Evolutionary conservation across 371 early-diverging fungal genomes (phyloP), one percentile per base, ranked within the genome.

Genomic region (Smittium culicis): DNA sequence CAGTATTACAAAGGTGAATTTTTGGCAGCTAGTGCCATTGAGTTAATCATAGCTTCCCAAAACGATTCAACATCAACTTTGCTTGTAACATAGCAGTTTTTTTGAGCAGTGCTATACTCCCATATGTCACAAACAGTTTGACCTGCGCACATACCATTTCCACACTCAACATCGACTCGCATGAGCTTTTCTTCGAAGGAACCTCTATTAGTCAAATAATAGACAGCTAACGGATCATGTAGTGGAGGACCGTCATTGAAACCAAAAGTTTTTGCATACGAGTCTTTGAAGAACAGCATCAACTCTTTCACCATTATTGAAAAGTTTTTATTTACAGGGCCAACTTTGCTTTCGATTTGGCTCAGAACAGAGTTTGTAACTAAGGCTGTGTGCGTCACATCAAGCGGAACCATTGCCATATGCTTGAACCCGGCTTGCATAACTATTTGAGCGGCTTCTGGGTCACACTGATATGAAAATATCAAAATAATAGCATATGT

Each of bases 401-500:
- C 78, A 27, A 79, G 67, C 2, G 79, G 79, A 0, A 76, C 71
- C 68, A 79, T 64, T 0, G 64, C 64, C 29, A 73, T 59, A 25
- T 70, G 65, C 0, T 14, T 14, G 0, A 73, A 58, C 0, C 73
- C 78, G n/a, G 79, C 58, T 34, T 75, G 45, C 1, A 74, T 31
- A 20, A 78, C 76, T 0, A 76, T 71, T 8, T 78, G 75, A 0
- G 72, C 69, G 0, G 77, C 78, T 56, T 78, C 78, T 2, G 78
- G 78, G 54, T 78, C 78, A 54, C 32, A 28, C 63, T 62, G 34
- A n/a, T n/a, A n/a, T n/a, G 34, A 45, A 45, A 45, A 45, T 45
- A 45, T 20, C 8, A 45, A 45, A 14, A 20, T 45, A 14, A 45
- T 45, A 14, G 45, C 14, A 45, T 45, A 45, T 45, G 8, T 14